These are phyloP conservation scores for Colletotrichum sp. DNA, from an alignment of 2,329 filamentous ascomycete genomes.

Conservation along the genomic window DNA sequence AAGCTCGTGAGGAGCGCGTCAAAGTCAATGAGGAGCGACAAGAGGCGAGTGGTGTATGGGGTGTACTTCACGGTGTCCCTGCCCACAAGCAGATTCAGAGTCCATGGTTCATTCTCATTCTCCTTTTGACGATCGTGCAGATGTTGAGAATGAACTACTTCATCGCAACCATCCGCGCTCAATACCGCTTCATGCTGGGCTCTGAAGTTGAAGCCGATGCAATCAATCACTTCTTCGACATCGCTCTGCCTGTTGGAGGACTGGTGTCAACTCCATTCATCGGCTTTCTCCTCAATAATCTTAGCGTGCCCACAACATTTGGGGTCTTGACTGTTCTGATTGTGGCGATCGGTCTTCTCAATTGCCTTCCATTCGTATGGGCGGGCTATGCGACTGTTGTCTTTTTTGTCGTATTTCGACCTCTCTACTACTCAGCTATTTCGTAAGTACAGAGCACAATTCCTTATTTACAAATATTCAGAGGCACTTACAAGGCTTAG, in stretches of 20 bases:
- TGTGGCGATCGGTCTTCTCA: constrained; percentile 67
- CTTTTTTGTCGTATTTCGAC: constrained; percentile 74
- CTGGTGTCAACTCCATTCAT: constrained; percentile 75
- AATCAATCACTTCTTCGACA: constrained; percentile 47
- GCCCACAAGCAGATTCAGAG: constrained; percentile 69
- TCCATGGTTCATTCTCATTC: constrained; percentile 75
- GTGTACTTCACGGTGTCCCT: constrained; percentile 70
- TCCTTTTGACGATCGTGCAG: constrained; percentile 64
- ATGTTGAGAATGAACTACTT: constrained; percentile 74
- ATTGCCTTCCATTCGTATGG: constrained; percentile 66
- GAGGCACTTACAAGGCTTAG: constrained; percentile 24
- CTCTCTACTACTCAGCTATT: constrained; percentile 78
- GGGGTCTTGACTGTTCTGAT: constrained; percentile 63
- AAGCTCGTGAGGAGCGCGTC: constrained; percentile 59
- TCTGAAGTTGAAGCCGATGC: constrained; percentile 42
- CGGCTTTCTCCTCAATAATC: constrained; percentile 69
- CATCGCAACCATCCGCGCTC: constrained; percentile 71
- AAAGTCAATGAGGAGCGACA: constrained; percentile 64
- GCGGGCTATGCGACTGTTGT: constrained; percentile 71
- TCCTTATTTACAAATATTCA: fast-evolving
- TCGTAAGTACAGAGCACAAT: constrained; percentile 45
- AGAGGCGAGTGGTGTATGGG: constrained; percentile 70
- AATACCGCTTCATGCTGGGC: constrained; percentile 73
- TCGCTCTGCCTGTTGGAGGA: constrained; percentile 69
- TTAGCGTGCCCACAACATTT: constrained; percentile 66